Base-by-base conservation (phyloP, 2,329 filamentous ascomycete genomes). In the Cladosporium halotolerans region DNA sequence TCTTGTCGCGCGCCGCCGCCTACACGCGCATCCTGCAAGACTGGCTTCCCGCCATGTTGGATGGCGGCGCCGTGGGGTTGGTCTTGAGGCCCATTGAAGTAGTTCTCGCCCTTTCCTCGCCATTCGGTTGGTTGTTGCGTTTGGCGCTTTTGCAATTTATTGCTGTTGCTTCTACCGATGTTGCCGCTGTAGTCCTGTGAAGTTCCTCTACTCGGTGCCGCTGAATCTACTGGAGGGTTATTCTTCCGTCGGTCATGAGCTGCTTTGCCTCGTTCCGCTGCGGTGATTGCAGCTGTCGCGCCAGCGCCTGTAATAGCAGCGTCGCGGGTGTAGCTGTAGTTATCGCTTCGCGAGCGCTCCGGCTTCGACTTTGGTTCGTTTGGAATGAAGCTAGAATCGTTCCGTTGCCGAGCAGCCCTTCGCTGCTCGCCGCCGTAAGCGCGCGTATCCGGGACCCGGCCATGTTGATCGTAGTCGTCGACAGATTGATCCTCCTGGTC, bases 1-100 rank as follows among this genome's bases (percentile, higher is more conserved):
- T 62, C 63, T 56, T 54, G 19, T 55, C 41, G 48, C 57, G 23
- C 52, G 54, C 70, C 64, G 48, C 67, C 57, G 61, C 71, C 67
- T 41, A 66, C 64, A 9, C 67, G 68, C 28, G 73, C 65, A 47
- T 67, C 64, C 36, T 72, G 68, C 60, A 73, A 66, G 46, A 70
- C 13, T 10, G 48, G 40, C 40, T 51, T 43, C 6, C 32, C 40
- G 8, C 40, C 40, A 13, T 43, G 19, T 11, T 43, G 40, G 28
- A 9, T 38, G 9, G 48, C 31, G 38, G 31, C 40, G 9, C 48
- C 48, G n/a, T 32, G 48, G 23, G 31, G 49, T n/a, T 53, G 54
- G 9, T 52, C 41, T 13, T 45, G 50, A 36, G 36, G 54, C 10
- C 49, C 49, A n/a, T 23, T 41, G 36, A 47, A 44, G 13, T 51